Percentiles rank a stretch among this genome's conserved stretches.
phyloP scores from a whole-genome alignment of 2,329 filamentous ascomycete genomes.

The Colletotrichum gloeosporioides region DNA sequence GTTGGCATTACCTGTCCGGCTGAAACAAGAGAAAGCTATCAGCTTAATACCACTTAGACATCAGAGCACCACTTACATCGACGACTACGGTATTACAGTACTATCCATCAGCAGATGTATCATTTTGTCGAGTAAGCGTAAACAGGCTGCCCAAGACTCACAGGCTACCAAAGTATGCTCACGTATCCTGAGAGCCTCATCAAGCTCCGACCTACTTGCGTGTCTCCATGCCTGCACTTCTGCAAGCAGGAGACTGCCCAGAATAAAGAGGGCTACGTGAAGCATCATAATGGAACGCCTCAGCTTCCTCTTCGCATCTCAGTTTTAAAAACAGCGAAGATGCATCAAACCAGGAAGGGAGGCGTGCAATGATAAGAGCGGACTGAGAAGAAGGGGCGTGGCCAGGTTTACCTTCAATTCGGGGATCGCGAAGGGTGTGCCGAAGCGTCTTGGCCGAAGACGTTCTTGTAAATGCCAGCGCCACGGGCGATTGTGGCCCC shows the following conservation, averaged over 20 bases:
- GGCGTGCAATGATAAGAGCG: not conserved
- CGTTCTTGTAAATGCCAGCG: not conserved
- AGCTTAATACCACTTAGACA: not conserved
- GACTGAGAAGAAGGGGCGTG: not conserved
- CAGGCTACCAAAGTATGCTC: conserved; percentile 35
- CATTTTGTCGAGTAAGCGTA: too few relatives aligned
- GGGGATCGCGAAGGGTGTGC: not conserved
- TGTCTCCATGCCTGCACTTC: not conserved
- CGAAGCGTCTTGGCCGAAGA: not conserved
- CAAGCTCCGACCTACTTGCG: not conserved
- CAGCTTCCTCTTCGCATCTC: not conserved
- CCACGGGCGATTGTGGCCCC: not conserved
- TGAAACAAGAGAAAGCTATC: not conserved
- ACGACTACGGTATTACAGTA: not conserved
- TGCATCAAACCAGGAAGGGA: not conserved
- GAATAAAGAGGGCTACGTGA: not conserved
- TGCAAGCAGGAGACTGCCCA: not conserved
- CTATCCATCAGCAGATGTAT: not conserved
- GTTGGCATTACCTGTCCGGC: not conserved
- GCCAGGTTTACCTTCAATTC: not conserved
- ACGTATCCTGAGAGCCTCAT: conserved; percentile 10
- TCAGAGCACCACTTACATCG: not conserved
- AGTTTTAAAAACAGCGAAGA: not conserved
- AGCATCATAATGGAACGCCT: not conserved
- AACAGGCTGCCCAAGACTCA: conserved; percentile 24